Conservation (phyloP, 2,329 filamentous ascomycete species). For the Berkeleyomyces basicola region DNA sequence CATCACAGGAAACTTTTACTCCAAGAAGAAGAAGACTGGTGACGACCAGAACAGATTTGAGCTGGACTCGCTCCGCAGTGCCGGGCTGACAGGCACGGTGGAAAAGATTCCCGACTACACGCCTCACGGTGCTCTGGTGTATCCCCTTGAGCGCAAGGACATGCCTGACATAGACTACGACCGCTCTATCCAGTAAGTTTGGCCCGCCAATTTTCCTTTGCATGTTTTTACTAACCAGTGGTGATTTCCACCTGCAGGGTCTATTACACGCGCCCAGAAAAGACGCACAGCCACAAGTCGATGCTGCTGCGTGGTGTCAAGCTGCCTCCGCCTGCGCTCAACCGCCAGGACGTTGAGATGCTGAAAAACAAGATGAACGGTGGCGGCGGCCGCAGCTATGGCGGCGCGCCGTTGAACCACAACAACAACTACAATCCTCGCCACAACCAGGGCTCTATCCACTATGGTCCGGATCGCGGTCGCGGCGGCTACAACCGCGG, state of each 20-base stretch:
- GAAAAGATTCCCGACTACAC: constrained; percentile 72
- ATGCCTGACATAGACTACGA: constrained; percentile 73
- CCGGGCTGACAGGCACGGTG: constrained; percentile 63
- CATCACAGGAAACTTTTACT: constrained; percentile 73
- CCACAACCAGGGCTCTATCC: constrained; percentile 5
- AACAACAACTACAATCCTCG: constrained; percentile 19
- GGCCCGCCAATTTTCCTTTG: not conserved
- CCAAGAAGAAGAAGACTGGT: constrained; percentile 51
- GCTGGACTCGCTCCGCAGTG: constrained; percentile 58
- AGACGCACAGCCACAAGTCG: constrained; percentile 66
- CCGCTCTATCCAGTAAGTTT: constrained; percentile 54
- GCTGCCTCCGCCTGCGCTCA: constrained; percentile 54
- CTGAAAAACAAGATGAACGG: constrained; percentile 47
- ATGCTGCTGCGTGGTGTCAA: constrained; percentile 79
- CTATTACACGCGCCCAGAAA: constrained; percentile 65
- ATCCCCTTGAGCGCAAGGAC: constrained; percentile 53
- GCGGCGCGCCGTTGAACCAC: constrained; percentile 38
- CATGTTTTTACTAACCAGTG: not conserved
- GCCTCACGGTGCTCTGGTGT: constrained; percentile 65
- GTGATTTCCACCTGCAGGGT: constrained; percentile 41
- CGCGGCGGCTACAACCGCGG: constrained; percentile 17
- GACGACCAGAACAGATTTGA: constrained; percentile 42
- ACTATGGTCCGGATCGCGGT: constrained; percentile 26
- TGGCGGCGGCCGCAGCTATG: constrained; percentile 48
- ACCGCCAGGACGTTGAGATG: constrained; percentile 57